These are phyloP conservation scores for Scutellaria barbata DNA, from an alignment of 257 asterid genomes.

Conservation along the genomic window DNA sequence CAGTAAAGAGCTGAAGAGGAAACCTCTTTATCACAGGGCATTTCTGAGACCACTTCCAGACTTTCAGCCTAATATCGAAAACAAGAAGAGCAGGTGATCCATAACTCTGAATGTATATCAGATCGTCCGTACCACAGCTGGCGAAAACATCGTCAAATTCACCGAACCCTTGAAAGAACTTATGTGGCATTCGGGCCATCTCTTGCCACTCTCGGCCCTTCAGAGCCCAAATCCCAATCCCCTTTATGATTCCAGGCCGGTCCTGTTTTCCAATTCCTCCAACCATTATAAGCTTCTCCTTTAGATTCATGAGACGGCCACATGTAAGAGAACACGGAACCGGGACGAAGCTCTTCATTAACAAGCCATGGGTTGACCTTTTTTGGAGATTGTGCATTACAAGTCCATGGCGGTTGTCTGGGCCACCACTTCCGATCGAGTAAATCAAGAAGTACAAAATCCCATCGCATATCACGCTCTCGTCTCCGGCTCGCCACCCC, in stretches of 20 bases:
- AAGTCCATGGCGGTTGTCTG: conserved; percentile 73
- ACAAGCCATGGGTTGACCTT: conserved; percentile 46
- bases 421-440: conserved; percentile 67
- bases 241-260: conserved; percentile 82
- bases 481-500: conserved; percentile 96
- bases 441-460: conserved; percentile 75
- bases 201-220: conserved; percentile 81
- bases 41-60: conserved; percentile 93
- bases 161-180: conserved; percentile 88
- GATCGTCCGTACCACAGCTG: conserved; percentile 83
- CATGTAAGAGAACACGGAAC: conserved; percentile 89
- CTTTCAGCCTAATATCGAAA: conserved; percentile 61
- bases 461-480: conserved; percentile 84
- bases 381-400: conserved; percentile 56
- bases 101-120: conserved; percentile 86
- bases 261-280: conserved; percentile 92
- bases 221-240: conserved; percentile 85
- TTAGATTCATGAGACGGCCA: conserved; percentile 88
- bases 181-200: conserved; percentile 85
- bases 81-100: conserved; percentile 87
- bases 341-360: conserved; percentile 70
- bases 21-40: conserved; percentile 86
- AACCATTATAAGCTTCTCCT: conserved; percentile 81
- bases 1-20: conserved; percentile 94
- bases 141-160: conserved; percentile 95